Conservation (phyloP, 345 rosid species). For the Moricandia arvensis region DNA sequence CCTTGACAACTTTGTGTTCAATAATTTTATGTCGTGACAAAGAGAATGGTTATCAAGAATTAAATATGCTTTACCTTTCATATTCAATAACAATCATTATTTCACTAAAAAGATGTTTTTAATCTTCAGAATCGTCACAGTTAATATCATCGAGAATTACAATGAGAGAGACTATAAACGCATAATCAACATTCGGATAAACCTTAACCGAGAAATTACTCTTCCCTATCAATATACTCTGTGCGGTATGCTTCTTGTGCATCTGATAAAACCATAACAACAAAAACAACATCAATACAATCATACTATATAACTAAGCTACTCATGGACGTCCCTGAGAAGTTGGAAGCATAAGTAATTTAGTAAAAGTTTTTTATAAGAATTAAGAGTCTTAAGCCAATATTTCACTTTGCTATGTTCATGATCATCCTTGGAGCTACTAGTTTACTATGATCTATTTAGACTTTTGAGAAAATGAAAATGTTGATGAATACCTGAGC, state of each 20-base stretch:
- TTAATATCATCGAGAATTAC: slow-evolving; percentile 42
- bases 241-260: slow-evolving; percentile 39
- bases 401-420: too few relatives aligned
- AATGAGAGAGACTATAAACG: slow-evolving; percentile 37
- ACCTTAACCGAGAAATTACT: slow-evolving; percentile 36
- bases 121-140: slow-evolving; percentile 30
- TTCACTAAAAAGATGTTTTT: background rate
- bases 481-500: slow-evolving; percentile 47
- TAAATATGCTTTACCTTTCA: too few relatives aligned
- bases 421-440: too few relatives aligned
- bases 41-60: too few relatives aligned
- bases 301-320: background rate
- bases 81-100: background rate
- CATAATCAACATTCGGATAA: slow-evolving; percentile 33
- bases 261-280: slow-evolving; percentile 20
- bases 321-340: too few relatives aligned
- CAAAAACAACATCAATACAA: background rate
- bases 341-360: too few relatives aligned
- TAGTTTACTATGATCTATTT: too few relatives aligned
- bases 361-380: too few relatives aligned
- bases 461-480: too few relatives aligned
- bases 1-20: background rate
- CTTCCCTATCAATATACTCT: slow-evolving; percentile 36
- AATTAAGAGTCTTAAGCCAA: too few relatives aligned
- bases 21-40: background rate